Percentiles rank a stretch among this genome's conserved stretches.
Evolutionary conservation across 192 early-diverging fungal species (phyloP).

Genomic region (Coemansia sp.): DNA sequence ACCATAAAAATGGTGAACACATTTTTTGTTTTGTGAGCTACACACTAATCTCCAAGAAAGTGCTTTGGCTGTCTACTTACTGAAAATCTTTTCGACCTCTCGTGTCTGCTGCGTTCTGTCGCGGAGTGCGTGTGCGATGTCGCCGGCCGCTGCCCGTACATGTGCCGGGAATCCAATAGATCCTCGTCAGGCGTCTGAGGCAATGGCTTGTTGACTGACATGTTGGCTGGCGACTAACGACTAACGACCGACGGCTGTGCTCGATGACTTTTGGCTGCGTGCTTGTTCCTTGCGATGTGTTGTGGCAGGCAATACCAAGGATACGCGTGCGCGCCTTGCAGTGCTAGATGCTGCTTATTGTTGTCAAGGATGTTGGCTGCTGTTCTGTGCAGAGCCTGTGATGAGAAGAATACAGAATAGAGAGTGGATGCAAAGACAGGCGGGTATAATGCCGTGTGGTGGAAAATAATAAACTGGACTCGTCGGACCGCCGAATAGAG

Average conservation of each 20-base stretch:
- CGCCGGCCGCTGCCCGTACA: constrained; percentile 13
- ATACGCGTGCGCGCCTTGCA: no score
- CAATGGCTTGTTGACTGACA: constrained; percentile 49
- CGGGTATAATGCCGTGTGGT: not conserved
- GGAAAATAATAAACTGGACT: not conserved
- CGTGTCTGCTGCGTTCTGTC: constrained; percentile 13
- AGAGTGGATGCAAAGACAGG: not conserved
- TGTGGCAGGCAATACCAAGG: no score
- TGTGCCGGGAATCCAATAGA: constrained; percentile 6
- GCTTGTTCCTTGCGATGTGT: no score
- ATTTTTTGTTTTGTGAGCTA: not conserved
- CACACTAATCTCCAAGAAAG: not conserved
- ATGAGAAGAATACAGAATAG: not conserved
- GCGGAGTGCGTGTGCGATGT: constrained; percentile 10
- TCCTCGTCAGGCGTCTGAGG: constrained; percentile 24
- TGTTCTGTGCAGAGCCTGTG: not conserved
- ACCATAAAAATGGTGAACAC: constrained; percentile 3
- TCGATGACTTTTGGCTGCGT: no score
- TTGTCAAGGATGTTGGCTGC: not conserved
- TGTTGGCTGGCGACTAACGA: not conserved
- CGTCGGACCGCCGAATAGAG: constrained; percentile 5
- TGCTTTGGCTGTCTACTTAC: constrained; percentile 30
- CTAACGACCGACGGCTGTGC: no score
- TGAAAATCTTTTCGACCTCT: constrained; percentile 29
- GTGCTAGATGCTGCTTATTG: not conserved